Evolutionary conservation across 257 asterid species (phyloP), one percentile per base, ranked within the genome.

Genomic region (Nicotiana knightiana): DNA sequence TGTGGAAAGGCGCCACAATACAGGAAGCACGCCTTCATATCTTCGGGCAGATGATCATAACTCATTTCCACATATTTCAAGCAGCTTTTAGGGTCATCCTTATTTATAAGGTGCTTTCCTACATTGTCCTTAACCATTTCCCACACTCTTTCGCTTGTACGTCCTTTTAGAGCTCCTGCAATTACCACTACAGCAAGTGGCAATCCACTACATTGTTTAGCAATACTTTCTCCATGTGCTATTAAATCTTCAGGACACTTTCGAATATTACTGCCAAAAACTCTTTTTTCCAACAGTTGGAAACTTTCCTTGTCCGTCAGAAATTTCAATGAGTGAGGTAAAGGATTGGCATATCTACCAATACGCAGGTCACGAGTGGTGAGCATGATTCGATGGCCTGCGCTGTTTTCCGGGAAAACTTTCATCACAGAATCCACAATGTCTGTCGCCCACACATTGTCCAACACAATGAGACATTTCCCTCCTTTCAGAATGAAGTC

Each of bases 131-230:
- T 83, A 6, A 0, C 5, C 7, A 1, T 7, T 87, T 88, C 82
- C 67, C 39, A 85, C 37, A 24, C 21, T 61, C 53, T 61, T 81
- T 32, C 70, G 12, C 21, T 46, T 16, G 78, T 46, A 3, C 55
- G 30, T 37, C 63, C 70, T 21, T 35, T 71, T 55, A 89, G 88
- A 77, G 88, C 83, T 37, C 91, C 92, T 18, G 91, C 92, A 58
- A 86, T 83, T 6, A 88, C 86, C 51, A 89, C 90, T 21, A 89
- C 82, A 10, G 94, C 90, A n/a, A 90, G 88, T 58, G 94, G 92
- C 17, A 90, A 66, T 32, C 91, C 87, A 2, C 26, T 35, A 30
- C 94, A 90, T 51, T 65, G 78, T 1, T 15, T 28, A 0, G 83
- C 80, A 2, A 89, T 85, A 7, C 32, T 16, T 6, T 1, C 63